Conservation (phyloP, 352 stramenopile species). For the Nothophytophthora sp. region DNA sequence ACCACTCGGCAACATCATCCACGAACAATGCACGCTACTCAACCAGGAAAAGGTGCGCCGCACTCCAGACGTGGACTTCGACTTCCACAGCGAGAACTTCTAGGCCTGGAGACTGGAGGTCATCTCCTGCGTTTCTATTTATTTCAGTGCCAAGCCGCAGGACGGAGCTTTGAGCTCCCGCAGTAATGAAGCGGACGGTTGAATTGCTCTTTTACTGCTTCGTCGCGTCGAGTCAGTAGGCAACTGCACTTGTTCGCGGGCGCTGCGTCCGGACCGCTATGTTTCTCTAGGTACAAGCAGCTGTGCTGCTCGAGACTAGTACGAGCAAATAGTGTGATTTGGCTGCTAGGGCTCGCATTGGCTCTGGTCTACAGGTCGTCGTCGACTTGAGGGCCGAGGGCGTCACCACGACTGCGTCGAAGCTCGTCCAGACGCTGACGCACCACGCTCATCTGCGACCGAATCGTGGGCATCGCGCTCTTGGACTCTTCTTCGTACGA, state of each 20-base stretch:
- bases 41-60: constrained; percentile 46
- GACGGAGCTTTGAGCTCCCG: constrained; percentile 4
- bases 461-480: constrained; percentile 31
- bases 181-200: too few relatives aligned
- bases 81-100: constrained; percentile 78
- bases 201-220: too few relatives aligned
- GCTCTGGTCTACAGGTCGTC: too few relatives aligned
- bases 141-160: too few relatives aligned
- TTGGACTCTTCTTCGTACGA: constrained; percentile 20
- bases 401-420: constrained; percentile 5
- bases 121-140: neutral
- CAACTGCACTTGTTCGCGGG: too few relatives aligned
- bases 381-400: too few relatives aligned
- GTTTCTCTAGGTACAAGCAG: too few relatives aligned
- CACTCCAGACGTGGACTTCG: constrained; percentile 48
- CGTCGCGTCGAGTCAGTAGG: too few relatives aligned
- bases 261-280: too few relatives aligned
- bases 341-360: too few relatives aligned
- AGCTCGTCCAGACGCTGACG: constrained; percentile 25
- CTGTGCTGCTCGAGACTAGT: too few relatives aligned
- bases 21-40: constrained; percentile 58
- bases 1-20: constrained; percentile 51
- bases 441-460: constrained; percentile 25
- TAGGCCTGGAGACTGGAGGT: constrained; percentile 12
- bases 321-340: too few relatives aligned